Evolutionary conservation across 345 rosid species (phyloP), one percentile per base, ranked within the genome.

Genomic region (Orychophragmus violaceus): DNA sequence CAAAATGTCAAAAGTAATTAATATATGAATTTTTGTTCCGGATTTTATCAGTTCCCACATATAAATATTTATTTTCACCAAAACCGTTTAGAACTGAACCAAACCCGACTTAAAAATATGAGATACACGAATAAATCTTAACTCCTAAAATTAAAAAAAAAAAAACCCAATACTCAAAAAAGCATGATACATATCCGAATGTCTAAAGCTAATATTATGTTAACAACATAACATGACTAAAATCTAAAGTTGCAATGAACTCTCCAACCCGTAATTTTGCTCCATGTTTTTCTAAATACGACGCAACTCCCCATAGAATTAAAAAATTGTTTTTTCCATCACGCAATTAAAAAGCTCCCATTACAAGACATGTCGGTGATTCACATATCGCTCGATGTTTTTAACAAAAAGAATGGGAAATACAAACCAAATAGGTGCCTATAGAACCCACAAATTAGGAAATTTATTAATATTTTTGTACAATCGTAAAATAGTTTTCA

Each of bases 351-450:
- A 22, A 46, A 12, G n/a, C 30, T 57, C 17, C 32, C 33, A 17
- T 14, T 50, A 33, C 9, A 25, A 4, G 9, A 7, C 5, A 54
- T 68, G 72, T 68, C 72, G 72, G 72, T 68, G 36, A 23, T 16
- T 44, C 63, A 14, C 8, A 21, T 10, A 7, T 32, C 5, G 8
- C 11, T n/a, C 24, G 19, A 51, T 52, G 24, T 23, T 27, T 52
- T 37, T 5, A 53, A 21, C 1, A 5, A 5, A 9, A 21, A 29
- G n/a, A n/a, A n/a, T n/a, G n/a, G n/a, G n/a, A n/a, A 25, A 5
- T 13, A 8, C 13, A 60, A 3, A 42, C 17, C 62, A 33, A 21
- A 33, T 11, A 35, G 6, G 42, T n/a, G n/a, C n/a, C n/a, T n/a
- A n/a, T n/a, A n/a, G n/a, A 18, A 56, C 33, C 42, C 17, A 56